These are phyloP conservation scores for Carex sylvatica DNA, from an alignment of 202 grass and related monocot genomes.

Conservation along the genomic window DNA sequence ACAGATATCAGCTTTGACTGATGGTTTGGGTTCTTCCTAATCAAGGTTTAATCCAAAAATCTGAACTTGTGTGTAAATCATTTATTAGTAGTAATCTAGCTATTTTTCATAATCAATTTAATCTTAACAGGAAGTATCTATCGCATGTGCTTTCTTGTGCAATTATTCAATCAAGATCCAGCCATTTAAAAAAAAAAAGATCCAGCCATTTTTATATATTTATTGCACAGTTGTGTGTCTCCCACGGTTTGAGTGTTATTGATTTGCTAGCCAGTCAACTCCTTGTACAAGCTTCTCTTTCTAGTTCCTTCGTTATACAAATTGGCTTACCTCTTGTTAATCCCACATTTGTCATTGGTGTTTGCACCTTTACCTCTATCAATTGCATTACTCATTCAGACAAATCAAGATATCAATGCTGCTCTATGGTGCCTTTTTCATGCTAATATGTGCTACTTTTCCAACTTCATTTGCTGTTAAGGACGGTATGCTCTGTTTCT, in stretches of 20 bases:
- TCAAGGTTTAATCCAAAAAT: not conserved
- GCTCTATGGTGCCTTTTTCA: not conserved
- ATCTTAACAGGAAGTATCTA: not conserved
- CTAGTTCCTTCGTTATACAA: not conserved
- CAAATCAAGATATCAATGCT: not conserved
- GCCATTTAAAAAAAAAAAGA: not conserved
- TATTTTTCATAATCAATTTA: not conserved
- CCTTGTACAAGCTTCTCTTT: not conserved
- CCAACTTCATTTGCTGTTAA: conserved; percentile 19
- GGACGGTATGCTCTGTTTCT: conserved; percentile 37
- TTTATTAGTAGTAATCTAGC: not conserved
- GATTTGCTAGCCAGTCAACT: not conserved
- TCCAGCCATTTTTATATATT: not conserved
- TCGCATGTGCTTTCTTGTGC: not conserved
- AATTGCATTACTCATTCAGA: not conserved
- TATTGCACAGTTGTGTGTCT: not conserved
- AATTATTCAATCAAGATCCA: not conserved
- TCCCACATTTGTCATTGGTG: not conserved
- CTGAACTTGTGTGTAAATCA: not conserved
- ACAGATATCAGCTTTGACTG: not conserved
- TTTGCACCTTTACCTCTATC: not conserved
- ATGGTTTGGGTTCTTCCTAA: not conserved
- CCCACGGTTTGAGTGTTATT: not conserved
- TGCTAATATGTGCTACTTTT: conserved; percentile 32
- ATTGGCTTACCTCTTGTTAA: not conserved